A percentile compares a stretch with the other conserved stretches of the same genome.
Conservation (phyloP, 2,329 filamentous ascomycete genomes). For the Alternaria metachromatica region DNA sequence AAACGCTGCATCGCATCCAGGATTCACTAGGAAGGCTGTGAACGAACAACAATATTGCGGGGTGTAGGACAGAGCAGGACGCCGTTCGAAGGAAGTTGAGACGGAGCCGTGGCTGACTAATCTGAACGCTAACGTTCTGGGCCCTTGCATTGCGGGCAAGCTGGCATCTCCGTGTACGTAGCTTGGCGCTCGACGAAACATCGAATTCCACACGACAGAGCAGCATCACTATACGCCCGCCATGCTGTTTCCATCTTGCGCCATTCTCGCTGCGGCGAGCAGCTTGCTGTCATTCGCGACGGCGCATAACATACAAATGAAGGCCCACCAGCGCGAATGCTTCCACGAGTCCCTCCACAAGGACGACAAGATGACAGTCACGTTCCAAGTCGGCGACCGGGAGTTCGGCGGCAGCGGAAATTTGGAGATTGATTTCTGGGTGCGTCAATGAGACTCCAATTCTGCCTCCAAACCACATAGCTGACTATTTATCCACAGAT, state of each 20-base stretch:
- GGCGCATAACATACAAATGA: conserved; percentile 95
- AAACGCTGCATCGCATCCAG: no score
- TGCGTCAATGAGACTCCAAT: conserved; percentile 52
- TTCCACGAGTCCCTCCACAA: conserved; percentile 93
- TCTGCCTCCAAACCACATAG: not conserved
- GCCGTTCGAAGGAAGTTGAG: not conserved
- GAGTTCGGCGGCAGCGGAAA: conserved; percentile 96
- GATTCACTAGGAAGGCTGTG: not conserved
- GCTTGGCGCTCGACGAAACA: conserved; percentile 16
- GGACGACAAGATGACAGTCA: conserved; percentile 98
- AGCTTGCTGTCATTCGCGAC: conserved; percentile 68
- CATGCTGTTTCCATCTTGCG: conserved; percentile 48
- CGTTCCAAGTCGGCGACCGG: conserved; percentile 95
- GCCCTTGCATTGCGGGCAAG: conserved; percentile 36
- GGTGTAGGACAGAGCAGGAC: not conserved
- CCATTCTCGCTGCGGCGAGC: conserved; percentile 55
- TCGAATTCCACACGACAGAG: conserved; percentile 12
- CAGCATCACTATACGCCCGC: conserved; percentile 22
- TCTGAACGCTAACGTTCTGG: conserved; percentile 1
- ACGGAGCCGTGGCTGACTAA: conserved; percentile 5
- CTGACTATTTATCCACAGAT: conserved; percentile 60
- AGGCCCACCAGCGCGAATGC: conserved; percentile 92
- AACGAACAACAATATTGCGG: not conserved
- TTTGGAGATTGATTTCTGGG: conserved; percentile 97
- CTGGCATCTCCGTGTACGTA: conserved; percentile 40